Percentiles rank a stretch among this genome's conserved stretches.
phyloP scores from a whole-genome alignment of 192 early-diverging fungal genomes.

The Rhizophagus clarus region DNA sequence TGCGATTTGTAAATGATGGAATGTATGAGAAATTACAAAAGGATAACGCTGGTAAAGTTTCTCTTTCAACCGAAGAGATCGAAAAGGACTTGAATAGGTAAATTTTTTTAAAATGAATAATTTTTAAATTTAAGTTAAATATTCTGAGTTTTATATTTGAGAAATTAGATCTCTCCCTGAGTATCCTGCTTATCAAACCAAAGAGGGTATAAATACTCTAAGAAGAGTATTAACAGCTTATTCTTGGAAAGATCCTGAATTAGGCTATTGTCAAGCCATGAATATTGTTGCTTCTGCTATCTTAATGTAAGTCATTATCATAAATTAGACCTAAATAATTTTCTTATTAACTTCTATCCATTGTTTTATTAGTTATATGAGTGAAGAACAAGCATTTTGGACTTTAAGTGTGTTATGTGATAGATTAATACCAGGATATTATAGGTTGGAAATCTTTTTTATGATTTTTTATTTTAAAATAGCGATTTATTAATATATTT shows the following conservation, averaged over 20 bases:
- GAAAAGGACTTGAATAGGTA: slow-evolving; percentile 92
- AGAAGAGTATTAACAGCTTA: slow-evolving; percentile 92
- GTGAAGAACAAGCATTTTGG: slow-evolving; percentile 99
- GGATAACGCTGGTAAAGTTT: slow-evolving; percentile 71
- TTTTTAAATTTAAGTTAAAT: background rate
- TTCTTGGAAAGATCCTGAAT: slow-evolving; percentile 80
- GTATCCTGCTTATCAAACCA: slow-evolving; percentile 87
- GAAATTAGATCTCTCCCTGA: slow-evolving; percentile 81
- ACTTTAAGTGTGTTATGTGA: slow-evolving; percentile 88
- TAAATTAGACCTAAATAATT: background rate
- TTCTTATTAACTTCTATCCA: background rate
- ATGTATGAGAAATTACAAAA: slow-evolving; percentile 76
- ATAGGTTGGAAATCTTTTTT: slow-evolving; percentile 49
- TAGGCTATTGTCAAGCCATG: slow-evolving; percentile 99
- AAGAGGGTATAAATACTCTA: slow-evolving; percentile 89
- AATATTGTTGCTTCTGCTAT: slow-evolving; percentile 96
- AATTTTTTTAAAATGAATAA: background rate
- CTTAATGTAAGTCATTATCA: slow-evolving; percentile 62
- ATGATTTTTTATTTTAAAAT: too few relatives aligned
- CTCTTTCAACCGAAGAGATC: slow-evolving; percentile 88
- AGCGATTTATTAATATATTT: background rate
- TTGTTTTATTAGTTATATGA: slow-evolving; percentile 63
- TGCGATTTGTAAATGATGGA: slow-evolving; percentile 83
- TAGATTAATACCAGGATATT: slow-evolving; percentile 91
- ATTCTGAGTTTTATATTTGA: background rate